Evolutionary conservation across 371 early-diverging fungal species (phyloP), one percentile per base, ranked within the genome.

Genomic region (Dichotomocladium elegans): DNA sequence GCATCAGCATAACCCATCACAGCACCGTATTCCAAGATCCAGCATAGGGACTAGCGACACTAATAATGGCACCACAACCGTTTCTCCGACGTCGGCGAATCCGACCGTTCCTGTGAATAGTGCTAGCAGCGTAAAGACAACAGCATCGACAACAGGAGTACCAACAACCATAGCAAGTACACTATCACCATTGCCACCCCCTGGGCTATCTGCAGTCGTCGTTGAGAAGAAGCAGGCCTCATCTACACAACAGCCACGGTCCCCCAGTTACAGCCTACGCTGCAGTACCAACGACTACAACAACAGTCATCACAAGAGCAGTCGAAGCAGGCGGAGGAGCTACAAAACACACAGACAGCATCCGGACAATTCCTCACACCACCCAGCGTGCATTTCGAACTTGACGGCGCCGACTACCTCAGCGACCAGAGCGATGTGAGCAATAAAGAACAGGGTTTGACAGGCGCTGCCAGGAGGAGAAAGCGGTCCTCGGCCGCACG

Each of bases 351-450:
- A n/a, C n/a, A n/a, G n/a, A n/a, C n/a, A n/a, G n/a, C n/a, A n/a
- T n/a, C 41, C 33, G 58, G 65, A 1, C 65, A 61, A 34, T 70
- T 60, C 40, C 42, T 65, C 31, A 55, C 61, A 11, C 63, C 59
- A 11, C 66, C 57, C 29, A 66, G 66, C 29, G 66, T 59, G 5
- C 47, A 60, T 21, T 60, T 70, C n/a, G 60, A 70, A 5, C 74
- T 69, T 31, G 60, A 61, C 14, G 57, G 41, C 17, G 61, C 52
- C 19, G 74, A 68, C n/a, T 74, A 79, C 29, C 37, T 73, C 41
- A 87, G 79, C 41, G 86, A 81, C 53, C 73, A 75, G 33, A 79
- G 81, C 47, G 80, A 77, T 46, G 63, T 61, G 33, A 72, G 72
- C n/a, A 72, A 62, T 40, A 41, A 48, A 21, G 61, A 76, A 57